Evolutionary conservation across 805 yeast species (phyloP), one percentile per base, ranked within the genome.

Genomic region (Pichia cabralensis): DNA sequence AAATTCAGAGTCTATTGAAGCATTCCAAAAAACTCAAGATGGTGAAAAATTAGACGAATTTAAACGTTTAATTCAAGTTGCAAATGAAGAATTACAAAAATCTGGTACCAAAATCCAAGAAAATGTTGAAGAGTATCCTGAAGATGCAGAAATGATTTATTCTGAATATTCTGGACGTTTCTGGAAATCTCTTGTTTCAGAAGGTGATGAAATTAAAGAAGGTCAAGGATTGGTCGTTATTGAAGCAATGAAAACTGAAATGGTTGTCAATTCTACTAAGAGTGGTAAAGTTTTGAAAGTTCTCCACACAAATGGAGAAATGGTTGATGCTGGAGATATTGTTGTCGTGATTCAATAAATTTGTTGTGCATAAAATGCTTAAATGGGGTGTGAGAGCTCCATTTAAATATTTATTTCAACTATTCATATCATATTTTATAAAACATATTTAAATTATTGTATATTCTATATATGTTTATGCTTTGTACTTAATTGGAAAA

Each of bases 231-330:
- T 89, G 41, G 71, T 89, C 45, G 85, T 92, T 26, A 83, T 89
- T 35, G 98, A 89, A 60, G 97, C 98, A 36, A 89, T 89, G 98
- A 89, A 89, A 67, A 92, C 97, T 0, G 98, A 89, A 61, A 89
- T 89, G 96, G 71, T 75, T 33, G 94, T 89, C 23, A 65, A 60
- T 35, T 75, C 96, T 15, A 69, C 94, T 1, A 64, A 53, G 36
- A 63, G 65, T 16, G 94, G 95, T 49, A 80, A 72, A 51, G 88
- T 84, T 16, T 52, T 71, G 31, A 80, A 81, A 60, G 64, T 84
- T 29, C 58, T 75, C 38, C 95, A 85, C 56, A 67, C 69, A 36
- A 84, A 85, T 52, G 97, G 97, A 50, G 96, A 89, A 52, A 83
- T 92, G 81, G 94, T 89, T 26, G 96, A 89, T 40, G 85, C 96